Base-by-base conservation (phyloP, 2,329 filamentous ascomycete species). In the Stemphylium beticola region DNA sequence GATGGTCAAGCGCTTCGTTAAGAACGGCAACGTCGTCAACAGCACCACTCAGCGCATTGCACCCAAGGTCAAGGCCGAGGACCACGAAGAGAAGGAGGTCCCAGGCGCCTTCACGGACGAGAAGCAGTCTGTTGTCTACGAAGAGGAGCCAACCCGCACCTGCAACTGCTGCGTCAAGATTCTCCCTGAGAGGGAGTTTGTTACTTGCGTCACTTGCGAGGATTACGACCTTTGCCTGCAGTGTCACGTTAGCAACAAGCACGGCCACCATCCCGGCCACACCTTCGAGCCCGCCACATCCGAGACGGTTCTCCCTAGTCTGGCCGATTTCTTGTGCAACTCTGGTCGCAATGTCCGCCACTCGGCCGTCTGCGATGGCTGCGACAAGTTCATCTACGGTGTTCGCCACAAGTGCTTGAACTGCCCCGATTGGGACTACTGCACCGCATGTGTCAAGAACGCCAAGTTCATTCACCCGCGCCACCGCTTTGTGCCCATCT, bases 401-500 rank as follows among this genome's bases (percentile, higher is more conserved):
- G 83, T 96, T 53, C 93, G 95, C 65, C 89, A 98, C 85, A 99
- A 99, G 83, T 99, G 95, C 76, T 82, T 98, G 61, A 88, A 92
- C 74, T 99, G 95, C 81, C 95, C 96, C 38, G 95, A 99, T 76
- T 99, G 92, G 90, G 95, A 99, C 71, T 98, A 91, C 79, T 99
- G 95, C 81, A 83, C 84, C 20, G 81, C 85, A 8, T 99, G 96
- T 77, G 76, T 91, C 54, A 78, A 82, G 66, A 85, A 83, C 62
- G 88, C 91, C 39, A 76, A 78, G 56, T 82, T 86, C 66, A 86
- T 84, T 44, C 96, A 99, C 74, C 86, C 91, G 15, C 83, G 84
- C 51, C 95, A 99, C 76, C 90, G 93, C 63, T 98, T 99, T 72
- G 91, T 91, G 11, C 86, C 92, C 37, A 84, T 99, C 63, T 96